Conservation (phyloP, 1,284 basidiomycete species). For the Ustilago loliicola region DNA sequence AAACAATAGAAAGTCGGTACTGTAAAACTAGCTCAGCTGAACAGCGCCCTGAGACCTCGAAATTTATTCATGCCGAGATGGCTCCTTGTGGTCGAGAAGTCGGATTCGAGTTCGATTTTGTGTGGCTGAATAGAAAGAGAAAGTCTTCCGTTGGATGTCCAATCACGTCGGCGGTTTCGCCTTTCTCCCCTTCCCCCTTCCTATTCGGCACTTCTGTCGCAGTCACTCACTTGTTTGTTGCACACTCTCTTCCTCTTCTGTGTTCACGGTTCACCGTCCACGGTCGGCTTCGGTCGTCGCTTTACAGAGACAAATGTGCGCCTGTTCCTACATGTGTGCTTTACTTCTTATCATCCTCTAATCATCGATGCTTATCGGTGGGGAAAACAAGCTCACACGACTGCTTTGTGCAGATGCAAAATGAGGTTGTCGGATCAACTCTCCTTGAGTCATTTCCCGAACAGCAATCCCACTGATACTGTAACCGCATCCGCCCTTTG, state of each 20-base stretch:
- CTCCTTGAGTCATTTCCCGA: background rate
- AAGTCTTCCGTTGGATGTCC: background rate
- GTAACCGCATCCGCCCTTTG: background rate
- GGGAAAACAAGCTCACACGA: constrained; percentile 5
- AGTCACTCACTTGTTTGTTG: background rate
- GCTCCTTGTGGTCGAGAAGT: background rate
- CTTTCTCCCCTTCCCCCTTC: background rate
- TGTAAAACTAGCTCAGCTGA: background rate
- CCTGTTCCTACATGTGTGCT: background rate
- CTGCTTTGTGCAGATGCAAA: constrained; percentile 3
- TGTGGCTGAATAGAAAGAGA: background rate
- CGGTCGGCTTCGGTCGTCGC: background rate
- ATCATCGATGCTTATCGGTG: constrained; percentile 1
- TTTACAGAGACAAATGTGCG: background rate
- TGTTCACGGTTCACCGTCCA: background rate
- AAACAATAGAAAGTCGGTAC: constrained; percentile 1
- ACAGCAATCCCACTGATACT: background rate
- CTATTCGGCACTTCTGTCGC: background rate
- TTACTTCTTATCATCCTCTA: background rate
- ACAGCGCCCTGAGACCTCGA: background rate
- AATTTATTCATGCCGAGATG: background rate
- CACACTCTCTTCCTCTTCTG: background rate
- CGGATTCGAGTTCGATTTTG: background rate
- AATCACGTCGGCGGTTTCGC: background rate
- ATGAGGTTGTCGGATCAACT: background rate